These are phyloP conservation scores for Gryganskiella cystojenkinii DNA, from an alignment of 192 early-diverging fungal genomes.

Conservation along the genomic window DNA sequence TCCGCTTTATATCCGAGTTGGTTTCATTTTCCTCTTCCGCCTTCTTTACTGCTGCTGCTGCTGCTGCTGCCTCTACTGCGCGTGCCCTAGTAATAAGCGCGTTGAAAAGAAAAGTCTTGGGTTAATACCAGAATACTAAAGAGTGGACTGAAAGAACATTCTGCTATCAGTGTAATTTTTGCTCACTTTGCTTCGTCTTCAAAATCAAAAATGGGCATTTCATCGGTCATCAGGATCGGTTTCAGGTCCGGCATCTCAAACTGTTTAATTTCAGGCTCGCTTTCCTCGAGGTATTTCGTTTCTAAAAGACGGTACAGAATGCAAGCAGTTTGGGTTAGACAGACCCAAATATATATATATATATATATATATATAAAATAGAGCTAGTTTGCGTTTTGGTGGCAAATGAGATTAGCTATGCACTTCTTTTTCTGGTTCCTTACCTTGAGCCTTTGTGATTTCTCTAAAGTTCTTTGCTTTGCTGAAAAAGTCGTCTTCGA, in stretches of 20 bases:
- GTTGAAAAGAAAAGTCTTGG: too few relatives aligned
- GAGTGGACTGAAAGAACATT: too few relatives aligned
- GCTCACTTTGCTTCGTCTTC: conserved; percentile 29
- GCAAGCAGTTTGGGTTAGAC: background rate
- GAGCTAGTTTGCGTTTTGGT: too few relatives aligned
- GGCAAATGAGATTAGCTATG: too few relatives aligned
- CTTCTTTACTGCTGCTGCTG: conserved; percentile 12
- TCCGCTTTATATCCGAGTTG: conserved; percentile 12
- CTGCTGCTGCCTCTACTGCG: too few relatives aligned
- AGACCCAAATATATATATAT: background rate
- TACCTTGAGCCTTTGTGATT: conserved; percentile 30
- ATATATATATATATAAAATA: background rate
- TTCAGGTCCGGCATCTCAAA: conserved; percentile 8
- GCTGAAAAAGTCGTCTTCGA: conserved; percentile 51
- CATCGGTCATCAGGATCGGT: background rate
- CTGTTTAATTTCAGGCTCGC: background rate
- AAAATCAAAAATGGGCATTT: conserved; percentile 18
- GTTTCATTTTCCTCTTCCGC: background rate
- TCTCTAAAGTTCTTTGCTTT: conserved; percentile 25
- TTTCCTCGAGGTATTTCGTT: conserved; percentile 3
- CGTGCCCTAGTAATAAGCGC: too few relatives aligned
- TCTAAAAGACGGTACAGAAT: background rate
- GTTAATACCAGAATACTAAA: too few relatives aligned
- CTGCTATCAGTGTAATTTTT: too few relatives aligned
- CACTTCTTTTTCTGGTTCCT: too few relatives aligned